Base-by-base conservation (phyloP, 805 yeast genomes). In the Jamesozyma lodderae region DNA sequence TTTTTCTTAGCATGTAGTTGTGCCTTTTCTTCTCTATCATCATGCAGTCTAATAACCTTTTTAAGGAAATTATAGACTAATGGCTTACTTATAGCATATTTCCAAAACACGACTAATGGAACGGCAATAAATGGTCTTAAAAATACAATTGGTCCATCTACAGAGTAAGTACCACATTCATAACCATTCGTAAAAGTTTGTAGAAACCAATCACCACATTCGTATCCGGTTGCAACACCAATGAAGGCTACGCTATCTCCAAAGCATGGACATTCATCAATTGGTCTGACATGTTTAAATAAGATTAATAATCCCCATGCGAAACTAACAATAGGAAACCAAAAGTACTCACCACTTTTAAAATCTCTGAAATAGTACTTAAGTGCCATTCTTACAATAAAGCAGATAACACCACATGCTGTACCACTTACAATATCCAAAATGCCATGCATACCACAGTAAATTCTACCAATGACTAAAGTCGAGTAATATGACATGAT, bases 381-480 rank as follows among this genome's bases (percentile, higher is more conserved):
- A 1, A 75, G 68, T 5, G 47, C 44, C 21, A 36, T 31, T 37
- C 95, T 64, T 16, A 70, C 51, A 14, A 66, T 33, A 46, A 74
- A 75, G 22, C 81, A 66, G 0, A 61, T 23, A 0, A 63, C 37
- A 0, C 98, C 98, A 16, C 85, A 62, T 0, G 70, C 0, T 0
- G 75, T 59, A 6, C 98, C 98, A 10, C 73, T 55, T 0, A 63
- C 36, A 3, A 92, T 68, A 57, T 92, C 98, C 18, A 82, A 59
- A 42, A 84, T 73, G 2, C 98, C 98, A 62, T 92, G 98, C 98
- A 92, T 92, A 8, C 98, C 98, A 60, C 96, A 88, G 63, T 92
- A 90, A 4, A 92, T 54, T 40, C 98, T 69, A 16, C 98, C 98
- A 43, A 75, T 55, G 1, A 84, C 73, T 44, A 92, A 65, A 7